Evolutionary conservation across 495 filamentous ascomycete species (phyloP), one percentile per base, ranked within the genome.

Genomic region (Penicillium diatomitis): DNA sequence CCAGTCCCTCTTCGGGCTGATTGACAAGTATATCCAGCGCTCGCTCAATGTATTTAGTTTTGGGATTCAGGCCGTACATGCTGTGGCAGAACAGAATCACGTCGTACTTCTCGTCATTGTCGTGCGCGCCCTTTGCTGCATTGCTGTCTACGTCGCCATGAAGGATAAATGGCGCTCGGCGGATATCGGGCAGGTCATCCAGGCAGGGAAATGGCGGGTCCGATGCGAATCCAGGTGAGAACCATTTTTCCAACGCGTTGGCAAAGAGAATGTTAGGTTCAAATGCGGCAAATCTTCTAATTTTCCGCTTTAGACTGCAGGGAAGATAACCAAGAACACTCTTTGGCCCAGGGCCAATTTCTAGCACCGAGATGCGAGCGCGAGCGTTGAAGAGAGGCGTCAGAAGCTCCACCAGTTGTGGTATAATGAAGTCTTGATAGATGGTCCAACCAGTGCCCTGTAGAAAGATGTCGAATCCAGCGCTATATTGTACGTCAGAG

Each of bases 71-170:
- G 60, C 77, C 75, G 53, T 85, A 80, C 73, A 82, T 76, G 65
- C 79, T 80, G 64, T 83, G 80, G 59, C 77, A 82, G 62, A 83
- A 80, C 45, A 83, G 58, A 48, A 85, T 62, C 53, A 81, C 48
- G 58, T 85, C 72, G 61, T 68, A 82, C 55, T 68, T 75, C 49
- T 71, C 58, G 48, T n/a, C n/a, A n/a, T n/a, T n/a, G n/a, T n/a
- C n/a, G n/a, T n/a, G n/a, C n/a, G n/a, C n/a, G n/a, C n/a, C n/a
- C n/a, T n/a, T n/a, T n/a, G n/a, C n/a, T n/a, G n/a, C n/a, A n/a
- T n/a, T n/a, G 6, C 27, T 30, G 4, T 63, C 60, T 30, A 47
- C 46, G 2, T n/a, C 43, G n/a, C 38, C 7, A 2, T 53, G 32
- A 41, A 65, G 49, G 56, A 30, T 50, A 57, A 81, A 81, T 51